Evolutionary conservation across 805 yeast genomes (phyloP).

Genomic region (Yamadazyma phyllophila): DNA sequence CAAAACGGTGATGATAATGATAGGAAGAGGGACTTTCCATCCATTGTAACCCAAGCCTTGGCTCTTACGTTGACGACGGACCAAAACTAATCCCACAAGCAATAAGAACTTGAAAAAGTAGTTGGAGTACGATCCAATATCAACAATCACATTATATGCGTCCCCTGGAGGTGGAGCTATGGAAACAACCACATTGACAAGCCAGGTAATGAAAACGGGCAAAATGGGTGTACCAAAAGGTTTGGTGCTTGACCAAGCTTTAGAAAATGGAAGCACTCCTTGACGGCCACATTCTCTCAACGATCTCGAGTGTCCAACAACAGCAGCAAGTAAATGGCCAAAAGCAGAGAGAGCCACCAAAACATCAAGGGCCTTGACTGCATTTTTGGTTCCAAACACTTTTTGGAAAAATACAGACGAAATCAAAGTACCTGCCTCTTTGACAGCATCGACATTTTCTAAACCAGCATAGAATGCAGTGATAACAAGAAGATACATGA

Average conservation of each 20-base stretch:
- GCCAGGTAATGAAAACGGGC: slow-evolving; percentile 22
- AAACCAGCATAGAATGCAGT: slow-evolving; percentile 31
- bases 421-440: slow-evolving; percentile 17
- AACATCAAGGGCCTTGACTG: slow-evolving; percentile 23
- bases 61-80: slow-evolving; percentile 29
- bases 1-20: slow-evolving; percentile 29
- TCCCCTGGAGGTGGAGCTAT: slow-evolving; percentile 36
- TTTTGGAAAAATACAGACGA: slow-evolving; percentile 29
- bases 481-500: slow-evolving; percentile 29
- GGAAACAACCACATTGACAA: slow-evolving; percentile 25
- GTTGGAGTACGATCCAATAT: slow-evolving; percentile 28
- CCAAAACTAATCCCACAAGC: slow-evolving; percentile 25
- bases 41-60: slow-evolving; percentile 33
- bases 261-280: slow-evolving; percentile 30
- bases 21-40: slow-evolving; percentile 32
- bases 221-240: slow-evolving; percentile 32
- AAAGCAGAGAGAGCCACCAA: slow-evolving; percentile 31
- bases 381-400: slow-evolving; percentile 26
- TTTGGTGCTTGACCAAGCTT: slow-evolving; percentile 27
- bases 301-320: slow-evolving; percentile 29
- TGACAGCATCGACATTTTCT: slow-evolving; percentile 26
- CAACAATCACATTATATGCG: slow-evolving; percentile 32
- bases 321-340: slow-evolving; percentile 28
- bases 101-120: slow-evolving; percentile 27
- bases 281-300: slow-evolving; percentile 34